These are phyloP conservation scores for Xanthoconium stramineum DNA, from an alignment of 768 basidiomycete genomes.

Conservation along the genomic window DNA sequence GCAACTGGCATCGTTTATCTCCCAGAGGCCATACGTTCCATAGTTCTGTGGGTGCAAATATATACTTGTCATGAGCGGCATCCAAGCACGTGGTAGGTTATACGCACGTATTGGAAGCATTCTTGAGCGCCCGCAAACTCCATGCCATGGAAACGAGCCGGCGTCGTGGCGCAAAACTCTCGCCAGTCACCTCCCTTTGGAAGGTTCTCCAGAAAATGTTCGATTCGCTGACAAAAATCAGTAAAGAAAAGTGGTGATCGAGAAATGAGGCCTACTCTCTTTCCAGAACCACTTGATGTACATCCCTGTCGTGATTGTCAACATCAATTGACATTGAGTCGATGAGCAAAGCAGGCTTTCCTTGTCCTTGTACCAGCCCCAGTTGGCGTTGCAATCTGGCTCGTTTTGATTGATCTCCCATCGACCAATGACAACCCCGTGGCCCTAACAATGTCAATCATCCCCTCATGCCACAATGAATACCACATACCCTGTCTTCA, in stretches of 20 bases:
- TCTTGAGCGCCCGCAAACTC: conserved; percentile 24
- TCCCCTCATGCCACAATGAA: not conserved
- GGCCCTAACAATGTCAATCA: conserved; percentile 12
- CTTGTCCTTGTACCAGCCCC: conserved; percentile 31
- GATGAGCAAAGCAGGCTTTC: conserved; percentile 2
- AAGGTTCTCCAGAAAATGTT: conserved; percentile 28
- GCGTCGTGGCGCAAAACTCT: conserved; percentile 34
- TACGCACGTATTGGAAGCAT: conserved; percentile 16
- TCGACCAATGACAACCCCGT: conserved; percentile 19
- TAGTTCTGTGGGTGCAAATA: not conserved
- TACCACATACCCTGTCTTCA: conserved; percentile 18
- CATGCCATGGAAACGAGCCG: conserved; percentile 20
- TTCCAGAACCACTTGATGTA: conserved; percentile 20
- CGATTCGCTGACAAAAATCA: conserved; percentile 23
- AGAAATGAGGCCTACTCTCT: conserved; percentile 13
- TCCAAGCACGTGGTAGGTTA: not conserved
- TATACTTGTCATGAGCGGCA: not conserved
- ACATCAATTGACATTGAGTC: not conserved
- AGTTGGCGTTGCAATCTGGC: conserved; percentile 25
- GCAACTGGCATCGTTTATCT: conserved; percentile 18
- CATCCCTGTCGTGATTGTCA: conserved; percentile 19
- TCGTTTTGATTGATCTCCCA: conserved; percentile 28
- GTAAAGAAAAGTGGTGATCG: not conserved
- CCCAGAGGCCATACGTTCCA: conserved; percentile 23
- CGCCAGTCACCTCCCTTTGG: conserved; percentile 27